Conservation (phyloP, 768 basidiomycete species). For the Termitomyces sp. region DNA sequence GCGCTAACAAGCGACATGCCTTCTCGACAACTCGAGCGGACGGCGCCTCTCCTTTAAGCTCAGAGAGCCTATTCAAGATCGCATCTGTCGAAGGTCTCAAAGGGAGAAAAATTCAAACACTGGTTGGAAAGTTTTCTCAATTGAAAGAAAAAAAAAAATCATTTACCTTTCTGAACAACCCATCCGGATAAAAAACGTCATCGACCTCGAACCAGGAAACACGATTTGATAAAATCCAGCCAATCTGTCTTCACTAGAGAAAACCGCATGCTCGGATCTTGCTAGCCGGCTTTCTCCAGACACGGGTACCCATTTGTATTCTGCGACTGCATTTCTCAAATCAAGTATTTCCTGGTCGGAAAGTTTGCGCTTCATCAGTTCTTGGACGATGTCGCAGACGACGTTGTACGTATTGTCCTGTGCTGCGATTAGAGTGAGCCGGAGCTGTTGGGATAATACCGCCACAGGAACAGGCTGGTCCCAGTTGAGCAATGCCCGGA, state of each 20-base stretch:
- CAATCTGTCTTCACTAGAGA: slow-evolving; percentile 9
- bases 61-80: slow-evolving; percentile 10
- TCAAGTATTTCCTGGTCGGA: slow-evolving; percentile 10
- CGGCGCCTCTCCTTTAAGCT: neutral
- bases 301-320: slow-evolving; percentile 31
- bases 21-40: slow-evolving; percentile 10
- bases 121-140: neutral
- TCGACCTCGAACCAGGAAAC: slow-evolving; percentile 14
- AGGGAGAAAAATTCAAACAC: neutral
- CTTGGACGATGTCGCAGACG: slow-evolving; percentile 22
- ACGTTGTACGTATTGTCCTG: neutral
- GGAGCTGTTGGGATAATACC: slow-evolving; percentile 29
- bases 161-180: slow-evolving; percentile 35
- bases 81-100: slow-evolving; percentile 26
- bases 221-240: slow-evolving; percentile 22
- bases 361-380: slow-evolving; percentile 22
- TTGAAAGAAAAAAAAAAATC: neutral
- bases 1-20: slow-evolving; percentile 24
- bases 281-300: slow-evolving; percentile 11
- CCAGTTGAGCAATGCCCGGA: slow-evolving; percentile 34
- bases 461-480: slow-evolving; percentile 25
- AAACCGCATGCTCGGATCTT: slow-evolving; percentile 18
- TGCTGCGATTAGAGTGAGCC: neutral
- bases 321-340: slow-evolving; percentile 14
- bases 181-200: slow-evolving; percentile 24